Percentiles rank a stretch among this genome's conserved stretches.
phyloP scores from a whole-genome alignment of 441 rosid genomes.

The Biscutella auriculata region DNA sequence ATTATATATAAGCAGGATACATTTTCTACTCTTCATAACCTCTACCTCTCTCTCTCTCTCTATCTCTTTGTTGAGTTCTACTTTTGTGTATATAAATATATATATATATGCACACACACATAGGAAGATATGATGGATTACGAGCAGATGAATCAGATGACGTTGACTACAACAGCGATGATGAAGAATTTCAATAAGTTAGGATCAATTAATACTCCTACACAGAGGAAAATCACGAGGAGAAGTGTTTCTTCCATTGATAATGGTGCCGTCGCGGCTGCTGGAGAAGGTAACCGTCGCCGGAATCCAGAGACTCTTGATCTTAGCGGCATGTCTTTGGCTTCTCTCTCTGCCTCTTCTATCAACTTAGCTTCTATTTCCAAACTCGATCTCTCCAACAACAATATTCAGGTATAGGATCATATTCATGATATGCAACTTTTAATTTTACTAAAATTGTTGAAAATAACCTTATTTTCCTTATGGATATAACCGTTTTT shows the following conservation, averaged over 20 bases:
- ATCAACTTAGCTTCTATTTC: constrained; percentile 48
- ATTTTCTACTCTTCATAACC: background rate
- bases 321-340: constrained; percentile 57
- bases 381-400: constrained; percentile 72
- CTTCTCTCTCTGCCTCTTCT: constrained; percentile 46
- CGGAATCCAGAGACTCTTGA: constrained; percentile 34
- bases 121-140: constrained; percentile 22
- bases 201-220: background rate
- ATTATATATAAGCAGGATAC: constrained; percentile 5
- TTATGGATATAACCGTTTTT: background rate
- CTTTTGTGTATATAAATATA: background rate
- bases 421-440: no score
- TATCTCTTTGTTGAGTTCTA: background rate
- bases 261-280: constrained; percentile 2
- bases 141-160: constrained; percentile 28
- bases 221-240: constrained; percentile 12
- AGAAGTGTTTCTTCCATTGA: constrained; percentile 11
- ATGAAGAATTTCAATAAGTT: constrained; percentile 11
- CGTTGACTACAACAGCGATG: constrained; percentile 15
- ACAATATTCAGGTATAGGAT: constrained; percentile 56
- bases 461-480: background rate
- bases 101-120: constrained; percentile 12
- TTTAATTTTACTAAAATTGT: background rate
- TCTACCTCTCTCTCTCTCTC: background rate
- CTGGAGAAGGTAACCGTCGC: constrained; percentile 21